phyloP scores from a whole-genome alignment of 2,329 filamentous ascomycete genomes.

The Alternaria sp. region DNA sequence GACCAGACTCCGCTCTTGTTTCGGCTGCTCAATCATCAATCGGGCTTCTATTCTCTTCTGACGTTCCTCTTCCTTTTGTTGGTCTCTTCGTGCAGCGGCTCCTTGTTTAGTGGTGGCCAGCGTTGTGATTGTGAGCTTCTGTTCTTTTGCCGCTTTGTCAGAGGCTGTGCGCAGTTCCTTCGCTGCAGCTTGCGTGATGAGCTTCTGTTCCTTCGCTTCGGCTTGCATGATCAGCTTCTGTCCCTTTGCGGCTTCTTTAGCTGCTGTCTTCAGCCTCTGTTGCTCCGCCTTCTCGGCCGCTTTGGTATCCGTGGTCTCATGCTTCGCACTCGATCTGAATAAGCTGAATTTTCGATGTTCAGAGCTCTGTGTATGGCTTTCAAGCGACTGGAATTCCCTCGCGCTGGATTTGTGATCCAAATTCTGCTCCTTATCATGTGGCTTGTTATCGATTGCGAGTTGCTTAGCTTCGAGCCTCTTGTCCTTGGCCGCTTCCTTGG shows the following conservation, averaged over 20 bases:
- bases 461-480: background rate
- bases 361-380: background rate
- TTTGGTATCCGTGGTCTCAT: background rate
- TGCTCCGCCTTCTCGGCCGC: background rate
- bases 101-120: background rate
- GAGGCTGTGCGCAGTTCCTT: background rate
- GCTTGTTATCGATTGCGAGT: background rate
- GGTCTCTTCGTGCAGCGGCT: background rate
- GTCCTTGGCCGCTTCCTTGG: background rate
- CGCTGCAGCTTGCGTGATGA: background rate
- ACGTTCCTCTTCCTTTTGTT: background rate
- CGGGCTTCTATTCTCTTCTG: background rate
- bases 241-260: background rate
- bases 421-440: background rate
- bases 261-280: background rate
- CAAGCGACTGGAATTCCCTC: background rate
- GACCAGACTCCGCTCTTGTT: background rate
- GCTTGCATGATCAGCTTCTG: background rate
- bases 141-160: background rate
- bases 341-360: background rate
- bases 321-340: background rate
- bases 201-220: background rate
- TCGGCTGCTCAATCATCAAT: background rate
- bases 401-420: background rate
- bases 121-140: background rate